These are phyloP conservation scores for Chimonanthus salicifolius DNA, from an alignment of 164 flowering plant species.

Conservation along the genomic window DNA sequence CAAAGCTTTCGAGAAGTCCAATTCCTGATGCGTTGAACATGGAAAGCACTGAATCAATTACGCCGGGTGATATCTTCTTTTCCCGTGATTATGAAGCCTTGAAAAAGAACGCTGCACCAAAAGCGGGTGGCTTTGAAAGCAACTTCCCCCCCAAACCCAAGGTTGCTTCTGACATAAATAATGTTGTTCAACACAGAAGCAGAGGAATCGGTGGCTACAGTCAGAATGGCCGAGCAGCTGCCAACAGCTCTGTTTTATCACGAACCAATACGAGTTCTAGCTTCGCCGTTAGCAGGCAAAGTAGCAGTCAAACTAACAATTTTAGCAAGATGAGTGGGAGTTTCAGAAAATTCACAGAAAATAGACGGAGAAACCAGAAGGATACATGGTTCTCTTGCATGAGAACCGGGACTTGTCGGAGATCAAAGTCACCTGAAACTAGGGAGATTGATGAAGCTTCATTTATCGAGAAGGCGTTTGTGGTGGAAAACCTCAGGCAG, in stretches of 20 bases:
- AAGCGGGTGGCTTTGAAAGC: slow-evolving; percentile 12
- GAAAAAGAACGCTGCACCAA: slow-evolving; percentile 21
- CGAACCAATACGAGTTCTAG: slow-evolving; percentile 22
- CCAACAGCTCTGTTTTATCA: slow-evolving; percentile 9
- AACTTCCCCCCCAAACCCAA: slow-evolving; percentile 20
- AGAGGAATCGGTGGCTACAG: slow-evolving; percentile 16
- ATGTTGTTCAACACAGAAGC: slow-evolving; percentile 13
- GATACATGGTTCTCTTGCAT: slow-evolving; percentile 57
- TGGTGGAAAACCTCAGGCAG: slow-evolving; percentile 55
- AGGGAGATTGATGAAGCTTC: slow-evolving; percentile 47
- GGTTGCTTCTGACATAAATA: slow-evolving; percentile 13
- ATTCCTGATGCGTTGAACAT: slow-evolving; percentile 10
- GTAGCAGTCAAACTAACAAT: slow-evolving; percentile 23
- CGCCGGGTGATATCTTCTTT: slow-evolving; percentile 58
- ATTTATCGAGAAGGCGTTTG: slow-evolving; percentile 57
- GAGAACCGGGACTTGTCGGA: slow-evolving; percentile 51
- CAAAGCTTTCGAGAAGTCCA: slow-evolving; percentile 22
- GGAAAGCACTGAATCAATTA: slow-evolving; percentile 48
- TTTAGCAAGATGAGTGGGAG: slow-evolving; percentile 35
- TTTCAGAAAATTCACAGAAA: slow-evolving; percentile 37
- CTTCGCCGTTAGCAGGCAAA: slow-evolving; percentile 32
- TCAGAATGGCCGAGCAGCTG: slow-evolving; percentile 13
- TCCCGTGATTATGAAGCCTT: slow-evolving; percentile 32
- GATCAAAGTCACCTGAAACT: slow-evolving; percentile 42
- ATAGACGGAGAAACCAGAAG: slow-evolving; percentile 38